A percentile compares a stretch with the other conserved stretches of the same genome.
phyloP scores from a whole-genome alignment of 2,329 filamentous ascomycete species.

The Diaporthe sp. region DNA sequence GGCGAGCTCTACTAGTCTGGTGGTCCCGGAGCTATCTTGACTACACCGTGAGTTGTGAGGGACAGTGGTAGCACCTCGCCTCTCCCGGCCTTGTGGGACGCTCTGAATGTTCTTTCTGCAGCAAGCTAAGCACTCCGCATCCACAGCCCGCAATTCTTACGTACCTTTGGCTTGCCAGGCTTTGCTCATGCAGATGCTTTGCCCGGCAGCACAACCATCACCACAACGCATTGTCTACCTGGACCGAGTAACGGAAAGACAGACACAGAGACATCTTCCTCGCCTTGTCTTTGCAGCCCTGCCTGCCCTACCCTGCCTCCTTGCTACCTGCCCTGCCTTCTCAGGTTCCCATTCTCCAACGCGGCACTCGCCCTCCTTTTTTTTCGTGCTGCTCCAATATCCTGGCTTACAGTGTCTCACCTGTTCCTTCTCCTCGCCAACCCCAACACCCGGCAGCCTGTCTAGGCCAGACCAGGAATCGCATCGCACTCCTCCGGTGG shows the following conservation, averaged over 20 bases:
- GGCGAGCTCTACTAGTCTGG: not conserved
- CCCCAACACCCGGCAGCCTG: slow-evolving; percentile 17
- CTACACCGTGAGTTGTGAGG: not conserved
- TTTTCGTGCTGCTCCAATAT: slow-evolving; percentile 24
- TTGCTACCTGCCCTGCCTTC: slow-evolving; percentile 7
- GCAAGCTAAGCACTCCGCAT: slow-evolving; percentile 37
- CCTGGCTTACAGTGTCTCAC: slow-evolving; percentile 30
- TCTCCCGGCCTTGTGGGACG: slow-evolving; percentile 24
- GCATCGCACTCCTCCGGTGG: slow-evolving; percentile 23
- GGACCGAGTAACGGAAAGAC: slow-evolving; percentile 2
- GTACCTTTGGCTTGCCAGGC: slow-evolving; percentile 26
- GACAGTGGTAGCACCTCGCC: not conserved
- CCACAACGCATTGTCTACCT: slow-evolving; percentile 30
- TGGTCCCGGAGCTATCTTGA: not conserved
- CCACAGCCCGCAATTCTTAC: slow-evolving; percentile 33
- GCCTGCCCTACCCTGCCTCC: not conserved
- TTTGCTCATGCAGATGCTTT: slow-evolving; percentile 29
- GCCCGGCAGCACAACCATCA: slow-evolving; percentile 3
- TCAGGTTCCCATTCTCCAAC: not conserved
- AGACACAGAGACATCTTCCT: not conserved
- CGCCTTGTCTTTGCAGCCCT: slow-evolving; percentile 6
- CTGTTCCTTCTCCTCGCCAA: slow-evolving; percentile 28
- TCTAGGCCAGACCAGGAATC: slow-evolving; percentile 27
- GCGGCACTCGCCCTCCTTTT: slow-evolving; percentile 10
- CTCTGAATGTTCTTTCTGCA: slow-evolving; percentile 19